A percentile compares a stretch with the other conserved stretches of the same genome.
Evolutionary conservation across 257 asterid genomes (phyloP).

Genomic region (Ajuga chamaepitys): DNA sequence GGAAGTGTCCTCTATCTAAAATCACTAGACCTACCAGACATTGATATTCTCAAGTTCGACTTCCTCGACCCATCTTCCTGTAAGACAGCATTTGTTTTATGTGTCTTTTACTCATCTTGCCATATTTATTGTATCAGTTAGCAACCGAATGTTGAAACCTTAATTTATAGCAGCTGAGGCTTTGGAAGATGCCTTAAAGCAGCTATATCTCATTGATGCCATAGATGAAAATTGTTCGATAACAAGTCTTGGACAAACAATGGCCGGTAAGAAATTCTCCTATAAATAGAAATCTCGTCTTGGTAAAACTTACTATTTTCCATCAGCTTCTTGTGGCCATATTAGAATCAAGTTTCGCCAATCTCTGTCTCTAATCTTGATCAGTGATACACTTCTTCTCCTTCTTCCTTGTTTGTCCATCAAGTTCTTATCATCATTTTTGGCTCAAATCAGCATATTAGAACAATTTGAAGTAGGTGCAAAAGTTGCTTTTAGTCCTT

Average conservation of each 20-base stretch:
- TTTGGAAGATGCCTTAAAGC: constrained; percentile 90
- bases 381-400: not conserved
- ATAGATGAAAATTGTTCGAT: constrained; percentile 77
- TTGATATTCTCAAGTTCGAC: constrained; percentile 87
- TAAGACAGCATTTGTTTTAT: constrained; percentile 28
- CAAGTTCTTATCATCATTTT: not conserved
- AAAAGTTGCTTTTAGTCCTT: too few species aligned
- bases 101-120: not conserved
- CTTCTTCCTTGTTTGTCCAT: not conserved
- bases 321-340: not conserved
- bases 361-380: not conserved
- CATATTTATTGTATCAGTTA: constrained; percentile 3
- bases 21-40: constrained; percentile 84
- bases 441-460: not conserved
- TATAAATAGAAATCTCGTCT: constrained; percentile 4
- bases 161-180: constrained; percentile 60
- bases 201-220: constrained; percentile 82
- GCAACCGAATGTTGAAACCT: constrained; percentile 8
- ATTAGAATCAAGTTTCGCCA: not conserved
- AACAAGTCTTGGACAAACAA: constrained; percentile 71
- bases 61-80: constrained; percentile 92
- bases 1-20: constrained; percentile 90
- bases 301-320: not conserved
- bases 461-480: too few species aligned
- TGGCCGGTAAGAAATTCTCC: constrained; percentile 58